Evolutionary conservation across 768 basidiomycete species (phyloP).

Genomic region (Rhizopogon salebrosus): DNA sequence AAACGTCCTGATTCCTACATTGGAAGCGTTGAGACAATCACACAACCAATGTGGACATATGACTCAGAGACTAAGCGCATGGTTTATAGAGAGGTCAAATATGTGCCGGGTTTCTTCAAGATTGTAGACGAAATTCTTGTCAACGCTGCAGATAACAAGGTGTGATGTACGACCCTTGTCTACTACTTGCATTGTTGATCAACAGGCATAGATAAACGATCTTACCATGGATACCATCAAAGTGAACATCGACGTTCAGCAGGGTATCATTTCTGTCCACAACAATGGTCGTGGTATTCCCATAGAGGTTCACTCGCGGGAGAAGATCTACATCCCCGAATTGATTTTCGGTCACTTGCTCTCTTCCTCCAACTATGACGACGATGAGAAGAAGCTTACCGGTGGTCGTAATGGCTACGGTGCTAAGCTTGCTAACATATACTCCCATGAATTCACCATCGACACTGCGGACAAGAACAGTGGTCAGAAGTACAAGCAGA

Average conservation of each 20-base stretch:
- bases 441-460: constrained; percentile 92
- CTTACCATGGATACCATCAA: constrained; percentile 87
- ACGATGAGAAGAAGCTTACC: constrained; percentile 96
- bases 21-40: constrained; percentile 87
- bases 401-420: constrained; percentile 99
- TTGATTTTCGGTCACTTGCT: constrained; percentile 95
- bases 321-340: constrained; percentile 94
- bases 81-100: constrained; percentile 77
- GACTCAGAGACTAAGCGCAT: constrained; percentile 82
- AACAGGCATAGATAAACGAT: constrained; percentile 74
- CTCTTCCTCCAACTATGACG: constrained; percentile 95
- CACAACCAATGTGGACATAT: constrained; percentile 90
- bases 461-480: constrained; percentile 91
- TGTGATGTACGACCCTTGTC: constrained; percentile 24
- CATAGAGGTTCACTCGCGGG: constrained; percentile 88
- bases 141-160: constrained; percentile 99
- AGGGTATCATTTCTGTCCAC: constrained; percentile 82
- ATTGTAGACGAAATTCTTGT: constrained; percentile 99
- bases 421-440: constrained; percentile 97
- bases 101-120: constrained; percentile 98
- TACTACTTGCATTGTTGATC: background rate
- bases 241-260: constrained; percentile 79
- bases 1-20: constrained; percentile 94
- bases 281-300: constrained; percentile 98
- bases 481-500: constrained; percentile 90